Evolutionary conservation across 2,329 filamentous ascomycete genomes (phyloP), one percentile per base, ranked within the genome.

Genomic region (Huntiella bhutanensis): DNA sequence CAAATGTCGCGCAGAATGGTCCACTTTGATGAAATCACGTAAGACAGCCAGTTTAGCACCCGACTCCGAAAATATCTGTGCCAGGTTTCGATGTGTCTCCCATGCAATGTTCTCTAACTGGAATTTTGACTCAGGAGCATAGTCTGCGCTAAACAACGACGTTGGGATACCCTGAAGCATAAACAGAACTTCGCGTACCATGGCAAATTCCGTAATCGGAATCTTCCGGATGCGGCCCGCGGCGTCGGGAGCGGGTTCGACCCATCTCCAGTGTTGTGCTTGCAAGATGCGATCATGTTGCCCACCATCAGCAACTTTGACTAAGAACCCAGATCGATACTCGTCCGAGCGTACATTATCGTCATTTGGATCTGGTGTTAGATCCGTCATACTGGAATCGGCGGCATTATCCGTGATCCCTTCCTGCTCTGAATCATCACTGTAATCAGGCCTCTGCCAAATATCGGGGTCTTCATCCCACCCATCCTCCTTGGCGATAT

Each of bases 81-180:
- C 57, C 7, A 75, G 54, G 1, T 67, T 66, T 45, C 60, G 63
- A 55, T 71, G 66, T 1, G 69, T 65, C 16, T 70, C 65, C 64
- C 63, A 65, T 0, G 67, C 66, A 8, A 72, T 58, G 48, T 69
- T 63, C 0, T 60, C 55, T 19, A 74, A 62, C 47, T 72, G 66
- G 46, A 66, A 72, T 1, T 54, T 54, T 3, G 61, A 54, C 1
- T 61, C 57, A 0, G 65, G 64, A 5, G 57, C 52, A 11, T 62
- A 64, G 42, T 65, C 55, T 3, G 53, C 16, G 47, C 62, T 63
- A 54, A 87, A 94, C 1, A 94, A 57, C 1, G 76, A 79, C 2
- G 82, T 88, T 4, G 77, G 71, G 3, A 91, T 64, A 1, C 87
- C 87, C 46, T 76, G 73, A 0, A 96, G 69, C 83, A 95, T 92